Base-by-base conservation (phyloP, 345 rosid species). In the Geranium brycei region DNA sequence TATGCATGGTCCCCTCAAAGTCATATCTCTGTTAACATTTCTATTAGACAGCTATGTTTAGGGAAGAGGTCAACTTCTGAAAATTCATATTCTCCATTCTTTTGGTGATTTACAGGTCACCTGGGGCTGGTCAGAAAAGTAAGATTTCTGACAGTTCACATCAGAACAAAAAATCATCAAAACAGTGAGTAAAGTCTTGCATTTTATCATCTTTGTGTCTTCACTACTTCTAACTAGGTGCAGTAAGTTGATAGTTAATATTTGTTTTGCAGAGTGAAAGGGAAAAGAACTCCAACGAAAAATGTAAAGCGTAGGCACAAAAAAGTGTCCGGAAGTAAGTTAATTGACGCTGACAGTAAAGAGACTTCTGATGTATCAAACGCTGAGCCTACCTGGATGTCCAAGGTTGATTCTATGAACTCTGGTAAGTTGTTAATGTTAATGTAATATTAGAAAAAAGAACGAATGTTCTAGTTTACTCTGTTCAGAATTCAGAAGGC, bases 221-320 rank as follows among this genome's bases (percentile, higher is more conserved):
- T 12, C 31, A 7, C 60, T 58, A 62, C 57, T 64, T 41, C 61
- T 69, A 63, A 60, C 53, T 47, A 47, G 53, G 15, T 62, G 64
- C 31, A 30, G 19, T 53, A 64, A 59, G 57, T n/a, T 64, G 53
- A 55, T 70, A 38, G 30, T 70, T 61, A 60, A 31, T 58, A 14
- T 55, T 74, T 70, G 57, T 35, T 62, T 62, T 61, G 15, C 56
- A 93, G 97, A 69, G 79, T 75, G 51, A 88, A 86, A 77, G 81
- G 87, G 59, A 87, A 81, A 84, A 83, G 96, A 82, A 93, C 92
- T 58, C 95, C 95, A 41, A 89, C 82, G 87, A 90, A 83, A 71
- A 75, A 73, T 71, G 17, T 72, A 19, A 86, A 72, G 72, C 78
- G 19, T 19, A 41, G 60, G 55, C 70, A 66, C 56, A 74, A 75